Evolutionary conservation across 306 rosid species (phyloP).

Genomic region (Lathyrus aphaca): DNA sequence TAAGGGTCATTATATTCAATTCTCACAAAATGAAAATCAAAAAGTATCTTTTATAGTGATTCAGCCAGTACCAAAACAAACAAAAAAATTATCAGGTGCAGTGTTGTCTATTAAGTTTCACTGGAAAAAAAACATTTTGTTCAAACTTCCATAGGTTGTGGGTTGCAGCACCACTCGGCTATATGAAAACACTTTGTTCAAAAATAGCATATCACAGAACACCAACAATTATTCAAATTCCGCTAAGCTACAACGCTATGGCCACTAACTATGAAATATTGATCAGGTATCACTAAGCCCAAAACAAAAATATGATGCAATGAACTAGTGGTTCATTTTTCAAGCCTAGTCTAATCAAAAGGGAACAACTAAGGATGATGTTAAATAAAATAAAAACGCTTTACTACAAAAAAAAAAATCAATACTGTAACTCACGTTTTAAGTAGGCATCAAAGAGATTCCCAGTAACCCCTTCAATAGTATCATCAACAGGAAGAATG

Average conservation of each 20-base stretch:
- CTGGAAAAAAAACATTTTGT: no score
- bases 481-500: conserved; percentile 91
- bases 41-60: background rate
- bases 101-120: no score
- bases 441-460: conserved; percentile 84
- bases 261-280: no score
- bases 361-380: background rate
- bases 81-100: no score
- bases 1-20: background rate
- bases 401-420: background rate
- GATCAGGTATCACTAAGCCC: background rate
- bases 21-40: background rate
- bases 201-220: no score
- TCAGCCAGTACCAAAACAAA: conserved; percentile 5
- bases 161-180: no score
- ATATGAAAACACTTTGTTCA: no score
- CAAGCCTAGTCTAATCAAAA: background rate
- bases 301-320: background rate
- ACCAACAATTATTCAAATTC: no score
- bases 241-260: no score
- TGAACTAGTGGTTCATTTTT: background rate
- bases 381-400: background rate
- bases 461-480: conserved; percentile 93
- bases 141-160: no score
- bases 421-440: conserved; percentile 66